Evolutionary conservation across 305 asterid genomes (phyloP).

Genomic region (Petunia hybrid): DNA sequence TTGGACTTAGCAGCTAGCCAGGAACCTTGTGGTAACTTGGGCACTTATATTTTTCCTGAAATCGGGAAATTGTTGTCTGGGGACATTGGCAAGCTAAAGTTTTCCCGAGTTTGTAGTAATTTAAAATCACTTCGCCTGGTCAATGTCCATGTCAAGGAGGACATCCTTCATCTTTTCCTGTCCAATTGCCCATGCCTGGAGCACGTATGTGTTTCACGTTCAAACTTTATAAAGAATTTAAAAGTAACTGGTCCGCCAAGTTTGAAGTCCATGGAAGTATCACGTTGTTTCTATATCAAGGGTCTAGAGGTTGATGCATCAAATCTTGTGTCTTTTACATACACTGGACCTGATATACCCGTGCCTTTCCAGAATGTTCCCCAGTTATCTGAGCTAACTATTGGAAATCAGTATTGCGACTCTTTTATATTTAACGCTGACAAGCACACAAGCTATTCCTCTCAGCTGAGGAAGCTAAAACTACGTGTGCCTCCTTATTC

Average conservation of each 20-base stretch:
- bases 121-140: background rate
- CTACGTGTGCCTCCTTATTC: background rate
- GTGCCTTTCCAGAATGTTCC: background rate
- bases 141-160: background rate
- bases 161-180: too few relatives aligned
- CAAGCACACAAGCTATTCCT: background rate
- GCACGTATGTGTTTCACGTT: background rate
- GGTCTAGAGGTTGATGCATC: background rate
- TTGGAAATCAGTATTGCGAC: background rate
- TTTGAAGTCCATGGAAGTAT: background rate
- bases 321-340: background rate
- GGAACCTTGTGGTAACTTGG: background rate
- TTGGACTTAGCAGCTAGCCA: background rate
- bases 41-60: background rate
- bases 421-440: background rate
- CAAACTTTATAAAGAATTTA: too few relatives aligned
- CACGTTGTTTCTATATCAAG: background rate
- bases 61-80: too few relatives aligned
- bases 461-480: background rate
- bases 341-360: background rate
- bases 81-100: too few relatives aligned
- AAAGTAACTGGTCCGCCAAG: background rate
- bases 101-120: background rate
- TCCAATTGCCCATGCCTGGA: too few relatives aligned
- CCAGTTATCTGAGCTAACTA: background rate